Evolutionary conservation across 1,284 basidiomycete species (phyloP).

Genomic region (Ceratorhiza oryzae-sativae): DNA sequence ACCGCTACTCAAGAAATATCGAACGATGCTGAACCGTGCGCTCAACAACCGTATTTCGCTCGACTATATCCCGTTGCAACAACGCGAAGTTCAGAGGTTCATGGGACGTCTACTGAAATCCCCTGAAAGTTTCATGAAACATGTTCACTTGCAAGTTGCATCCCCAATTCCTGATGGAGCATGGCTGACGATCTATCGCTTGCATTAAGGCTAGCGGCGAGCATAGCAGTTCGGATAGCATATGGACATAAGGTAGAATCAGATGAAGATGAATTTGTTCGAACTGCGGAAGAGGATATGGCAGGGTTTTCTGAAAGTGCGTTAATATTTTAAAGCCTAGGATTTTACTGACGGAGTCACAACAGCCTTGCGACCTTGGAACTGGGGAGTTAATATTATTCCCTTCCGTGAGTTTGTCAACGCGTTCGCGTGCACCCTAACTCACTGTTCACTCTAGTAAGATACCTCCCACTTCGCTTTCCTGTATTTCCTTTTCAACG

Average conservation of each 20-base stretch:
- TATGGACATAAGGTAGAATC: conserved; percentile 14
- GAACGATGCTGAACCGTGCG: conserved; percentile 5
- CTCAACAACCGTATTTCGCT: background rate
- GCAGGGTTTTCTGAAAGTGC: background rate
- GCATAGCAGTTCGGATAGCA: background rate
- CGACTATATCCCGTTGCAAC: background rate
- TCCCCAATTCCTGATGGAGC: background rate
- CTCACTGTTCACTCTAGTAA: background rate
- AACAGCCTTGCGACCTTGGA: background rate
- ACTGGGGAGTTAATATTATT: conserved; percentile 5
- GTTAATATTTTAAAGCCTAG: background rate
- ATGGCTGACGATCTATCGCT: background rate
- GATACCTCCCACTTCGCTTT: conserved; percentile 7
- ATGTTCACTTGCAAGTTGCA: background rate
- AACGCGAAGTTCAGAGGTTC: background rate
- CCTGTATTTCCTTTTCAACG: background rate
- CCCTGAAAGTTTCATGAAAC: background rate
- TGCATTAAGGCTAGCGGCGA: background rate
- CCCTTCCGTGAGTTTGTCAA: background rate
- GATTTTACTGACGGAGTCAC: background rate
- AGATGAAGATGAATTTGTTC: background rate
- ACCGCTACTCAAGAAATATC: background rate
- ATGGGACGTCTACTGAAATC: background rate
- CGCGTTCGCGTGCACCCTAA: too few species aligned
- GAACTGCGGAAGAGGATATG: conserved; percentile 8